Base-by-base conservation (phyloP, 192 early-diverging fungal species). In the Piromyces finnis region DNA sequence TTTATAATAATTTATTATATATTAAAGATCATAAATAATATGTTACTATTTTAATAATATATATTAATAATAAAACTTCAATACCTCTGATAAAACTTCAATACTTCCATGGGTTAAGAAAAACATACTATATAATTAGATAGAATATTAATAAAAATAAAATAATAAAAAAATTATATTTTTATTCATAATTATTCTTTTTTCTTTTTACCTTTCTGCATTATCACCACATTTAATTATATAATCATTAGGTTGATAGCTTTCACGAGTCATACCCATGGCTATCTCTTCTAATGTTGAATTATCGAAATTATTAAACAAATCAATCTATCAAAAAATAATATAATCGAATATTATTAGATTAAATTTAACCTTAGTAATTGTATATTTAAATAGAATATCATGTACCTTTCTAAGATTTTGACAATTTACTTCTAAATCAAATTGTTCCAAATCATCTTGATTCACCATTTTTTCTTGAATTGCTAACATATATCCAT, bases 401-500 rank as follows among this genome's bases (percentile, higher is more conserved):
- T 39, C 16, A 15, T 30, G 26, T 82, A 88, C 88, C 80, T 88
- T 87, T 27, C 39, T 78, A 79, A 88, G 35, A 5, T 81, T 79
- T 82, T 88, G 88, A 78, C 79, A 78, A 26, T 79, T 77, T 2
- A 88, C 86, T 79, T 88, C 88, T 35, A 88, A 29, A 82, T 88
- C 86, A 78, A 87, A 87, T 68, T 83, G 82, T 79, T 85, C 86
- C 4, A 81, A 32, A 22, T 29, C 16, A 27, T 22, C 30, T 39
- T 77, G 29, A 84, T 32, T 32, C 9, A 32, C 30, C 30, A 32
- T 32, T 9, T 80, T 80, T 84, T 81, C 79, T 84, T 80, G 28
- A 16, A 80, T 13, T 77, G 68, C 79, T 86, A 79, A 77, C 81
- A 85, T 78, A 88, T 36, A 29, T 79, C 59, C 68, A 83, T 84